These are phyloP conservation scores for Amaranthus cruentus DNA, from an alignment of 148 eudicot genomes.

Conservation along the genomic window DNA sequence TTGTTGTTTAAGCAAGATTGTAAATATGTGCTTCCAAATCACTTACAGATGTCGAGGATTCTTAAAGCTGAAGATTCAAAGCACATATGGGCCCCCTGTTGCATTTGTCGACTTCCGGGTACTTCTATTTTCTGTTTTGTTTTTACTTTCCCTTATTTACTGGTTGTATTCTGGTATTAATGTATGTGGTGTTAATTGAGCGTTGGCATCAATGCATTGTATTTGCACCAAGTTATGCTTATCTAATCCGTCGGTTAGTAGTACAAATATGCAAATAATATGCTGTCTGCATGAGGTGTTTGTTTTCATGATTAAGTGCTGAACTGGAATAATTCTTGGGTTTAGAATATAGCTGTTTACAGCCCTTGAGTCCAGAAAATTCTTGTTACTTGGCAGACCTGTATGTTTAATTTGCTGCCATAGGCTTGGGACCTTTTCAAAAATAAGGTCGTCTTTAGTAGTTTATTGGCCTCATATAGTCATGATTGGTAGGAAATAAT, in stretches of 20 bases:
- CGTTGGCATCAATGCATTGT: background rate
- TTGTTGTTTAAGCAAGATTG: constrained; percentile 7
- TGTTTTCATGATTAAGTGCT: background rate
- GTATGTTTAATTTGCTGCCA: no score
- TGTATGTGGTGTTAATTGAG: background rate
- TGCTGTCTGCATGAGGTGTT: background rate
- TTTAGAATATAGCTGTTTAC: background rate
- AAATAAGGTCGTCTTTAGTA: no score
- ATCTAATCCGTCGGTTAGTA: background rate
- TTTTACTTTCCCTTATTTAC: background rate
- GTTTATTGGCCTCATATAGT: no score
- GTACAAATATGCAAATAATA: background rate
- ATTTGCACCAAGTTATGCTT: background rate
- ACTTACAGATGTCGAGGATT: constrained; percentile 71
- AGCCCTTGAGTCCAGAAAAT: no score
- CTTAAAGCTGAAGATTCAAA: constrained; percentile 82
- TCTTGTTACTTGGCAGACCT: no score
- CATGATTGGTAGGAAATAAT: background rate
- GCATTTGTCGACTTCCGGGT: constrained; percentile 95
- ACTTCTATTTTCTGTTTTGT: background rate
- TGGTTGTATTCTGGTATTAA: background rate
- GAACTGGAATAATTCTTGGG: background rate
- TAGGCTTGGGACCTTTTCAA: no score
- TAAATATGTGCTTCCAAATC: constrained; percentile 11
- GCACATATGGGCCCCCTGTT: constrained; percentile 78